Conservation (phyloP, 176 grass and related monocot species). For the Neostapfia colusana region DNA sequence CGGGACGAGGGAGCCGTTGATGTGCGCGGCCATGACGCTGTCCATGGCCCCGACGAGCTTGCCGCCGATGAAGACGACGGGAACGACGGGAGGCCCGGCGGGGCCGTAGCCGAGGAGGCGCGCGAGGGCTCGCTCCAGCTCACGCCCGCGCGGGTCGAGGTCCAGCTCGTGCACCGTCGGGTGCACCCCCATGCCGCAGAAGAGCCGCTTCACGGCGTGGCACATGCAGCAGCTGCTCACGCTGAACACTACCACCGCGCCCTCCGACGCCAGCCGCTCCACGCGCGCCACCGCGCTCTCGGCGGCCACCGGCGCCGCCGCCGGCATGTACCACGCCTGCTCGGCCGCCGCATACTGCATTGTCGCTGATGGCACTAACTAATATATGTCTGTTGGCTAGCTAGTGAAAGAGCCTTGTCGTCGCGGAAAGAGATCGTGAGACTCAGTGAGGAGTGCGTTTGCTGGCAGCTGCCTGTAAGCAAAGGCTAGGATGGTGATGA, state of each 20-base stretch:
- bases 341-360: constrained; percentile 87
- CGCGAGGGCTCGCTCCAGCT: constrained; percentile 75
- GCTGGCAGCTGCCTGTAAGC: not conserved
- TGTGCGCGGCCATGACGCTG: constrained; percentile 88
- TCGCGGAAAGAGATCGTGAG: not conserved
- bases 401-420: no score
- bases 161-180: constrained; percentile 92
- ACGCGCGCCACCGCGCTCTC: constrained; percentile 67
- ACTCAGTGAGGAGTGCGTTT: no score
- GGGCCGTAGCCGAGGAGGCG: constrained; percentile 55
- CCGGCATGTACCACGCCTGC: constrained; percentile 61
- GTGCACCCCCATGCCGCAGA: constrained; percentile 97
- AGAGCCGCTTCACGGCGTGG: constrained; percentile 99
- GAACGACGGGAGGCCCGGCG: constrained; percentile 47
- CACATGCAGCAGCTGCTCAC: constrained; percentile 98
- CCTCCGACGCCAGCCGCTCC: constrained; percentile 82
- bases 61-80: constrained; percentile 86
- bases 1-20: constrained; percentile 88
- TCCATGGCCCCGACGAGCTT: constrained; percentile 93
- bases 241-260: constrained; percentile 93
- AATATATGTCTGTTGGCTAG: no score
- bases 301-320: constrained; percentile 14
- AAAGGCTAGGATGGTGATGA: constrained; percentile 9
- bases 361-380: not conserved
- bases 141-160: constrained; percentile 68